Evolutionary conservation across 179 eudicot species (phyloP).

Genomic region (Drosera spatulata): DNA sequence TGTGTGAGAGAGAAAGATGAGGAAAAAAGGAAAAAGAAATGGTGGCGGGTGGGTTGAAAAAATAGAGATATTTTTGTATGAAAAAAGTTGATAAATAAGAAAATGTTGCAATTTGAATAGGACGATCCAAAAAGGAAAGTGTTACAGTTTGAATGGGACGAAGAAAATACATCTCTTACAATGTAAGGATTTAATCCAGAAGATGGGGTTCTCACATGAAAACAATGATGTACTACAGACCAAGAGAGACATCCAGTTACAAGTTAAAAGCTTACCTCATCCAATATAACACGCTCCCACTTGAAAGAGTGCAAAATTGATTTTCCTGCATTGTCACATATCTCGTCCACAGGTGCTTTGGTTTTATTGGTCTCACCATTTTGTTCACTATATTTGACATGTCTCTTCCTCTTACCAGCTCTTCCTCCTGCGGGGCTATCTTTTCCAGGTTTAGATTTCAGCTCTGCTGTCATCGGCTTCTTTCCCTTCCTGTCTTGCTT

Average conservation of each 20-base stretch:
- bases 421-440: slow-evolving; percentile 4
- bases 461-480: slow-evolving; percentile 1
- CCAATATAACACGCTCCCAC: slow-evolving; percentile 86
- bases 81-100: no score
- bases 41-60: no score
- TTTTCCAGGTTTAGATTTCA: slow-evolving; percentile 14
- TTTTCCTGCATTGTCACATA: slow-evolving; percentile 14
- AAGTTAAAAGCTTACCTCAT: slow-evolving; percentile 48
- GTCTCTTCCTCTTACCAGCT: slow-evolving; percentile 11
- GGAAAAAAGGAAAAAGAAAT: no score
- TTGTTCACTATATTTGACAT: slow-evolving; percentile 14
- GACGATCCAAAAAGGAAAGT: no score
- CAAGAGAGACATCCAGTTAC: neutral
- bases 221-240: no score
- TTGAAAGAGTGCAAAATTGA: slow-evolving; percentile 72
- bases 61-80: no score
- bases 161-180: no score
- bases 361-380: slow-evolving; percentile 8
- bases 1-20: no score
- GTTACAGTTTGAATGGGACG: no score
- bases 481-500: slow-evolving; percentile 51
- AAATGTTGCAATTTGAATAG: no score
- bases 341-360: slow-evolving; percentile 14
- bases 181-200: no score
- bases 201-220: no score